phyloP scores from a whole-genome alignment of 306 rosid species.

The Citrullus colocynthis region DNA sequence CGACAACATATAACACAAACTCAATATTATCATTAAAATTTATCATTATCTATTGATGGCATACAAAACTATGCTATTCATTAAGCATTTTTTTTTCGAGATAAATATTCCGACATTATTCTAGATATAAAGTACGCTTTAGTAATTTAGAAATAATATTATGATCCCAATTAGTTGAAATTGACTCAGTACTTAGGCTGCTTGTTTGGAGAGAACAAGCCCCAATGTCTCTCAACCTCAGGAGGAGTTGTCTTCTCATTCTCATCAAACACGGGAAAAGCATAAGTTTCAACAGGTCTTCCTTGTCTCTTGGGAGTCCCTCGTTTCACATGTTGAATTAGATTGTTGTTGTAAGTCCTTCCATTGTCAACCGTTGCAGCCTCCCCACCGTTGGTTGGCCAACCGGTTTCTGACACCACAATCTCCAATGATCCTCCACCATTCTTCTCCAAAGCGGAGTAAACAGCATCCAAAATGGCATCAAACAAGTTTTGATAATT shows the following conservation, averaged over 20 bases:
- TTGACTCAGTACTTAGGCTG: constrained; percentile 6
- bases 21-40: no score
- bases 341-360: background rate
- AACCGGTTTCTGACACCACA: constrained; percentile 32
- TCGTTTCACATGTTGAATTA: background rate
- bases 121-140: no score
- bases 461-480: constrained; percentile 23
- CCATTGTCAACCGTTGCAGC: background rate
- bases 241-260: constrained; percentile 4
- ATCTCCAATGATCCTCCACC: constrained; percentile 16
- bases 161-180: background rate
- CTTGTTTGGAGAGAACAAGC: constrained; percentile 22
- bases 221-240: constrained; percentile 21
- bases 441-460: constrained; percentile 18
- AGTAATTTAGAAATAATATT: no score
- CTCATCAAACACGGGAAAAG: constrained; percentile 5
- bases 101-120: no score
- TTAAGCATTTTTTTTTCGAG: no score
- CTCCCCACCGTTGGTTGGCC: constrained; percentile 12
- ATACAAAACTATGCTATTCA: no score
- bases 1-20: no score
- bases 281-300: background rate
- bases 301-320: background rate
- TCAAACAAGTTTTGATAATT: constrained; percentile 7
- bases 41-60: no score